Evolutionary conservation across 2,329 filamentous ascomycete genomes (phyloP), one percentile per base, ranked within the genome.

Genomic region (Aaosphaeria pasadenensis): DNA sequence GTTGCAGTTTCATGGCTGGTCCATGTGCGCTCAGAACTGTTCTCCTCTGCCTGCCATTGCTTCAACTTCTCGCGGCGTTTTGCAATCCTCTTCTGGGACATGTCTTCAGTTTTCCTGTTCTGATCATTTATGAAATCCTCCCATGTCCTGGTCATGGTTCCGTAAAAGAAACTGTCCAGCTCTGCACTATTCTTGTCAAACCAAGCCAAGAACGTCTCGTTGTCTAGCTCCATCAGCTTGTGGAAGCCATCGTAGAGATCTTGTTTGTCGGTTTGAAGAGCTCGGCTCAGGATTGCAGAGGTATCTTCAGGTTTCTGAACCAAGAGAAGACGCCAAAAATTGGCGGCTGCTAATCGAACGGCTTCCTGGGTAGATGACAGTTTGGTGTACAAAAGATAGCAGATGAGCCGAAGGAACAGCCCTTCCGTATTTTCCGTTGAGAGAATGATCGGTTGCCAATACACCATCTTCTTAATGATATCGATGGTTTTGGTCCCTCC

Each of bases 371-470:
- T 74, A 46, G 90, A 90, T 6, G 94, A 84, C 33, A 97, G 77
- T 66, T 95, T 95, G 6, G 86, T 85, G 66, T 97, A 99, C 3
- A 99, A 82, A 51, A 96, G 84, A 62, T 96, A 97, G 77, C 91
- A 96, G 39, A 97, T 82, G 32, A 96, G 78, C 54, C 87, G 87
- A 60, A 96, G 81, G 62, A 89, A 88, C 7, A 89, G 85, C n/a
- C 88, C 83, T 40, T 96, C 90, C 5, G 82, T 78, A 3, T 88
- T 87, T 11, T 94, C 83, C 4, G 86, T 84, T 2, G 85, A 86
- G 11, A 99, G 76, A 11, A 99, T 84, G 13, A 96, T 88, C 17
- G 89, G 91, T 67, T 97, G 94, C 94, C 94, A 99, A 69, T 96
- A 97, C 0, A 89, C 84, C 59, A 99, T 83, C 64, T 91, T 92